Conservation (phyloP, 352 stramenopile genomes). For the Lagenidium sp. region DNA sequence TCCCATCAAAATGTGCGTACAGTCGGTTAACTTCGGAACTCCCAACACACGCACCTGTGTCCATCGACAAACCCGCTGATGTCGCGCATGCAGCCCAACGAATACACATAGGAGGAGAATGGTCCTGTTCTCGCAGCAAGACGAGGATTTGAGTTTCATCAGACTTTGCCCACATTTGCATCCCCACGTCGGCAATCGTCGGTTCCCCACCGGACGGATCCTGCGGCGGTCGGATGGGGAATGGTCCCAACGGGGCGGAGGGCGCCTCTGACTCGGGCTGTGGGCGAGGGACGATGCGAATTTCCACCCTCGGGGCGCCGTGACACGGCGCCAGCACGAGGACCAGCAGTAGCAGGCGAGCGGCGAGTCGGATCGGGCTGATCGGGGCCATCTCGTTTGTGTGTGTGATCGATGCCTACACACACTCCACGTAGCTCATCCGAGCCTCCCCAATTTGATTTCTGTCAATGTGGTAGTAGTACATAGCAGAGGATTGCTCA, state of each 20-base stretch:
- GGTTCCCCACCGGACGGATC: constrained; percentile 29
- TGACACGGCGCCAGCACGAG: constrained; percentile 14
- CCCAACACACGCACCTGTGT: constrained; percentile 22
- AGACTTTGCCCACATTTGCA: too few relatives aligned
- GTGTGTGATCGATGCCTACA: too few relatives aligned
- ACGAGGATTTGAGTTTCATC: too few relatives aligned
- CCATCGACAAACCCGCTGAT: constrained; percentile 26
- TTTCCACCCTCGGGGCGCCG: constrained; percentile 45
- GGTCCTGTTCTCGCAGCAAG: constrained; percentile 17
- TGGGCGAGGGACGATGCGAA: constrained; percentile 39
- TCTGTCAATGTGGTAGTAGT: too few relatives aligned
- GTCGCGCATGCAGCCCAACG: constrained; percentile 32
- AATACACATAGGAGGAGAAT: constrained; percentile 21
- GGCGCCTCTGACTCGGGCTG: constrained; percentile 5
- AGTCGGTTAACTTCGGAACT: too few relatives aligned
- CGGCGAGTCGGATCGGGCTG: too few relatives aligned
- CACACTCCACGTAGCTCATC: too few relatives aligned
- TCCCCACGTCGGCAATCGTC: too few relatives aligned
- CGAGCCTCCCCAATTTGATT: too few relatives aligned
- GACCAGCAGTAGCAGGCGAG: constrained; percentile 15
- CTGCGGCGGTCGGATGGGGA: constrained; percentile 41
- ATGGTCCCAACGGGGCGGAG: constrained; percentile 17
- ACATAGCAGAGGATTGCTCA: too few relatives aligned
- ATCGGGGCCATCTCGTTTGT: too few relatives aligned
- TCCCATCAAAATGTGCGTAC: constrained; percentile 2